phyloP scores from a whole-genome alignment of 2,329 filamentous ascomycete species.

The Xylaria sp. region DNA sequence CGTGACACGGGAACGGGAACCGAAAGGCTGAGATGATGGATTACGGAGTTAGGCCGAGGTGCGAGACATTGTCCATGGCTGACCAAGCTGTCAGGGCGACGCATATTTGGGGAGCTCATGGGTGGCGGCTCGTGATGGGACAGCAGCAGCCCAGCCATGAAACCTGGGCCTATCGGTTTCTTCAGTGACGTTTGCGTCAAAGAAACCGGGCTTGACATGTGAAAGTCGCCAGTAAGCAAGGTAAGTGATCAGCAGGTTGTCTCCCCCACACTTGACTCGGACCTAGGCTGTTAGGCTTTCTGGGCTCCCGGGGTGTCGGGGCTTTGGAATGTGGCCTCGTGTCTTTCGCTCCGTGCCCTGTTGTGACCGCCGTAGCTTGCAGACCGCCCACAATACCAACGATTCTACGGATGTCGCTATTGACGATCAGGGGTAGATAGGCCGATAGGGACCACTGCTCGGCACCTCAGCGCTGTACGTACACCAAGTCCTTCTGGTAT shows the following conservation, averaged over 20 bases:
- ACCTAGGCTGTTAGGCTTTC: background rate
- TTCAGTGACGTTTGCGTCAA: constrained; percentile 26
- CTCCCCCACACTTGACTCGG: constrained; percentile 12
- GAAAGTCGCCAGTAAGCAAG: constrained; percentile 15
- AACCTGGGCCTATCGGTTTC: constrained; percentile 23
- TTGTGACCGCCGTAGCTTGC: background rate
- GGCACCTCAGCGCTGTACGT: background rate
- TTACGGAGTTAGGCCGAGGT: constrained; percentile 10
- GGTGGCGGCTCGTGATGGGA: constrained; percentile 19
- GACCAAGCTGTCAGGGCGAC: constrained; percentile 19
- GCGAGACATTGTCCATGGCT: constrained; percentile 13
- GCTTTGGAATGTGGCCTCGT: constrained; percentile 1
- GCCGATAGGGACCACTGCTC: too few relatives aligned
- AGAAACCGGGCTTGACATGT: constrained; percentile 19
- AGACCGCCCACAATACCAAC: background rate
- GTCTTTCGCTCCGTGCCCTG: background rate
- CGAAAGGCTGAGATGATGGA: constrained; percentile 14
- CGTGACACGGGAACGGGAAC: constrained; percentile 18
- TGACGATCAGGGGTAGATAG: background rate
- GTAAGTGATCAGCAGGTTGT: constrained; percentile 12
- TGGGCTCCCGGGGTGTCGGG: constrained; percentile 3
- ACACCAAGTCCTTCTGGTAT: background rate
- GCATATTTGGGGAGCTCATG: constrained; percentile 18
- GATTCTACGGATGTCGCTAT: background rate
- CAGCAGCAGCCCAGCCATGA: background rate